These are phyloP conservation scores for Starmerella davenportii DNA, from an alignment of 805 yeast genomes.

Conservation along the genomic window DNA sequence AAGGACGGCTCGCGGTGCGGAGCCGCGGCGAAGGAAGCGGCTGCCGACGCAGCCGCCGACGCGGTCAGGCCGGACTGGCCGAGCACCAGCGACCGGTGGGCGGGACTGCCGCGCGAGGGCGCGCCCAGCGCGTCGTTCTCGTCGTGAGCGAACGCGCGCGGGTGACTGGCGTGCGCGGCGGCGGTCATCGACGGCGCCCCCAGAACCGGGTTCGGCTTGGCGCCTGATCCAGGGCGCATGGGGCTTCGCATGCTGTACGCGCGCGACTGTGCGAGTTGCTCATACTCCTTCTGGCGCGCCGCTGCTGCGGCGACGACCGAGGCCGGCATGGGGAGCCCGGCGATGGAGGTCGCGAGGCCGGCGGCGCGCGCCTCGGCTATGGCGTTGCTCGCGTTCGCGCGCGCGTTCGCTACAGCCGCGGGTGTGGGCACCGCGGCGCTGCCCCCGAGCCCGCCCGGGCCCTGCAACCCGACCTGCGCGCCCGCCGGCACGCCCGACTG, in stretches of 20 bases:
- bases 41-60: neutral
- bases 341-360: slow-evolving; percentile 14
- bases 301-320: slow-evolving; percentile 17
- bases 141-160: too few species aligned
- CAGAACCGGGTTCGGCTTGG: slow-evolving; percentile 8
- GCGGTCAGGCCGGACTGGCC: neutral
- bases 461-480: neutral
- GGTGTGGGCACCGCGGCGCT: neutral
- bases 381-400: neutral
- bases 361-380: slow-evolving; percentile 1
- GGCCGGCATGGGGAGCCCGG: slow-evolving; percentile 18
- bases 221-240: slow-evolving; percentile 2
- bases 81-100: neutral
- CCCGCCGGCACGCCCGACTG: neutral
- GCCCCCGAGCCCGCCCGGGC: neutral
- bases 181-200: slow-evolving; percentile 1
- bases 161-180: neutral
- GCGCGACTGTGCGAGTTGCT: slow-evolving; percentile 10
- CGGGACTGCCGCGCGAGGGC: neutral
- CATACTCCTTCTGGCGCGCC: slow-evolving; percentile 3
- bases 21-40: slow-evolving; percentile 1
- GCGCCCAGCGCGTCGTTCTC: neutral
- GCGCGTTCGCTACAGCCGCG: slow-evolving; percentile 1
- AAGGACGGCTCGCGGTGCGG: slow-evolving; percentile 7
- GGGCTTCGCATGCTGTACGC: slow-evolving; percentile 1